Base-by-base conservation (phyloP, 495 filamentous ascomycete species). In the Letharia columbiana region DNA sequence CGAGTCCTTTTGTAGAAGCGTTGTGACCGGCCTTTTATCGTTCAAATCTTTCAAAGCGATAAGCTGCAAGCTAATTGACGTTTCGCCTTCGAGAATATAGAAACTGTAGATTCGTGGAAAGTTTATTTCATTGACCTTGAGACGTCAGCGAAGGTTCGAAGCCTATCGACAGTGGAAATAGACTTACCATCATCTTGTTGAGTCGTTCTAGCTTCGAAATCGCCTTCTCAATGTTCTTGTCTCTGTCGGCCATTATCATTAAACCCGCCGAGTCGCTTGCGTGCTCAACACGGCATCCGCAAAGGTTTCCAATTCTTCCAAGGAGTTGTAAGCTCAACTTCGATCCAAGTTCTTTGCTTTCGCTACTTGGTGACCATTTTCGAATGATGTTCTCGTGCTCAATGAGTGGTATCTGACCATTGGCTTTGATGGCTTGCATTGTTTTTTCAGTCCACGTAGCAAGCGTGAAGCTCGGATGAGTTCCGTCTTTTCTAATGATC, bases 191-290 rank as follows among this genome's bases (percentile, higher is more conserved):
- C 20, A 23, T 41, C 58, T 62, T 33, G 17, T 58, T 60, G 33
- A 70, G 37, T 20, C 31, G 54, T 17, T 49, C 59, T 20, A 70
- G 66, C 60, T 68, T 68, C n/a, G 20, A 42, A 2, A 61, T 54
- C 12, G 47, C 61, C 56, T 61, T 62, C 11, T 39, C 50, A 35
- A 66, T 23, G 40, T 65, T 63, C 23, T 62, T 39, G 42, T 65
- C 57, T 49, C 35, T 66, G 17, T 67, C 69, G 31, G 66, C 69
- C 42, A 57, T 69, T n/a, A 69, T 57, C 15, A 42, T 50, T 1
- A 67, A 3, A 18, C 52, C 67, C n/a, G 37, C 63, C 33, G 52
- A 44, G 20, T 49, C 41, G 33, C 45, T 65, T 12, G 63, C 28
- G 11, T 45, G 45, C 8, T 65, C 63, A 18, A 65, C 40, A 37